Evolutionary conservation across 2,329 filamentous ascomycete species (phyloP), one percentile per base, ranked within the genome.

Genomic region (Chrysosporium queenslandicum): DNA sequence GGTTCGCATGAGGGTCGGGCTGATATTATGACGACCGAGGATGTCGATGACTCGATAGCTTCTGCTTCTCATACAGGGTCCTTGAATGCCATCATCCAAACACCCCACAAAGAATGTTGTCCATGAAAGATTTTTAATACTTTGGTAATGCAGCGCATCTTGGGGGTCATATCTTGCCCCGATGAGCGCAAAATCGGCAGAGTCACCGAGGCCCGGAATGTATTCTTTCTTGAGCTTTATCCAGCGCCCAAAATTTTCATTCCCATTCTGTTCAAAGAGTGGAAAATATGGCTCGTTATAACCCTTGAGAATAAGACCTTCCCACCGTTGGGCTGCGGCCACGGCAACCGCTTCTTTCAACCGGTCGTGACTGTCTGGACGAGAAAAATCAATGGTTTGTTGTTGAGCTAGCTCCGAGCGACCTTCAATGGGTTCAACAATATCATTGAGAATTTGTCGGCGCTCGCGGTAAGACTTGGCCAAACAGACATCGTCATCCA

Each of bases 151-250:
- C 42, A 73, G 74, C 6, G 83, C 85, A 56, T 81, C 78, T 46
- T 75, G 71, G 2, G 83, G 70, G 58, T 88, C 79, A 59, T 85
- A 89, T 16, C 80, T 80, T 4, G 81, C 89, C 0, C 87, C 89
- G 2, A 95, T 72, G 1, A 91, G 76, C 1, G 85, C 83, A 63
- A 95, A 86, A 64, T 95, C 90, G 8, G 86, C 86, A 27, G 88
- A 80, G 55, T 94, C 89, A 0, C 88, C 87, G 63, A 91, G 80
- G 2, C 81, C 81, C 23, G 77, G 75, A 34, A 94, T 78, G 60
- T 94, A 94, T 61, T 92, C 87, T 61, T 88, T 88, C 67, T 95
- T 95, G 39, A 95, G 68, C 68, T 95, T 95, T 61, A 95, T 86
- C 64, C 81, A 85, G 72, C 27, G 73, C 27, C 39, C 48, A 20